phyloP scores from a whole-genome alignment of 208 protist species.

The Wallacemonas sp. region DNA sequence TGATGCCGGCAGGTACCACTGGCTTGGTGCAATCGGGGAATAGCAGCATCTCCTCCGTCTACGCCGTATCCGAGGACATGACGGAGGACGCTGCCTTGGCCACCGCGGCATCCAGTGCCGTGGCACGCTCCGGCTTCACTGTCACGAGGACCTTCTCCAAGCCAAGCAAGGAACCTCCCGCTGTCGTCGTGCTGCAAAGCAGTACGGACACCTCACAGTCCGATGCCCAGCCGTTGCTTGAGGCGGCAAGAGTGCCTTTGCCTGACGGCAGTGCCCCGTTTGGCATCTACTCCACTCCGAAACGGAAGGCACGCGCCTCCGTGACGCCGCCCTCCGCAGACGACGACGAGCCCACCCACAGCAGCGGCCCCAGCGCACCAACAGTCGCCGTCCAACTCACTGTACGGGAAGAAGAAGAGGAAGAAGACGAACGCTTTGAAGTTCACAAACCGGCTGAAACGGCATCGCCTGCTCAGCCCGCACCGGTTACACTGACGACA shows the following conservation, averaged over 20 bases:
- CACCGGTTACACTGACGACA: too few species aligned
- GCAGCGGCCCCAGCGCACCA: too few species aligned
- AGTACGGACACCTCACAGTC: not conserved
- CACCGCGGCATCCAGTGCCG: not conserved
- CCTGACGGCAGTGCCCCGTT: slow-evolving; percentile 6
- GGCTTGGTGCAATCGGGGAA: not conserved
- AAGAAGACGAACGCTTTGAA: too few species aligned
- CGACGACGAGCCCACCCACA: too few species aligned
- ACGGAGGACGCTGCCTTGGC: not conserved
- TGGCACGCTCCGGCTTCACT: slow-evolving; percentile 4
- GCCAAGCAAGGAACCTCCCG: not conserved
- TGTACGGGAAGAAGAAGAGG: not conserved
- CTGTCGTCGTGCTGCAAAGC: not conserved
- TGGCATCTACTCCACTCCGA: slow-evolving; percentile 8
- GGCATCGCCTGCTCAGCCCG: too few species aligned
- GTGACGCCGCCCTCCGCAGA: not conserved
- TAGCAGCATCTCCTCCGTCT: slow-evolving; percentile 12
- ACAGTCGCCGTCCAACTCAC: not conserved
- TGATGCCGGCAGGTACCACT: not conserved
- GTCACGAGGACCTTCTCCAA: slow-evolving; percentile 8
- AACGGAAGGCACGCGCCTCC: not conserved
- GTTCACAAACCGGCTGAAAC: too few species aligned
- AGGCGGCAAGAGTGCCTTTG: not conserved
- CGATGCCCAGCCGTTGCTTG: not conserved
- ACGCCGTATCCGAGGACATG: slow-evolving; percentile 7